A percentile compares a stretch with the other conserved stretches of the same genome.
These are phyloP conservation scores for Fusarium pilosicola DNA, from an alignment of 2,329 filamentous ascomycete genomes.

Conservation along the genomic window DNA sequence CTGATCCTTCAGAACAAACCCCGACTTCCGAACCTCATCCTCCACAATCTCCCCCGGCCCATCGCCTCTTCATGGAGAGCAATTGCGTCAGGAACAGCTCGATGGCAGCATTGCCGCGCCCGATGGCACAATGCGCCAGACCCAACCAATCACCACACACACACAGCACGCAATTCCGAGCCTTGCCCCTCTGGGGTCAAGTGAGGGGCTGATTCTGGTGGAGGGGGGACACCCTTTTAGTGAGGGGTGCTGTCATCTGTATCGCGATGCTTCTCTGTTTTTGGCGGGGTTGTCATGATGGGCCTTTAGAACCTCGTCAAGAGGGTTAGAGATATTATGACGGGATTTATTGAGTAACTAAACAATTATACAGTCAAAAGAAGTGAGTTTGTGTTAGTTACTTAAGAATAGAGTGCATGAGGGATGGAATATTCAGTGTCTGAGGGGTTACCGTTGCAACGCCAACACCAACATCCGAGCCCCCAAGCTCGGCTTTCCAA, in stretches of 20 bases:
- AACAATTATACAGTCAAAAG: accelerated
- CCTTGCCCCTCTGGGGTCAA: conserved; percentile 40
- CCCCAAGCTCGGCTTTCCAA: conserved; percentile 26
- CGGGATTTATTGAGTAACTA: neutral
- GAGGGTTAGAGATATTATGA: neutral
- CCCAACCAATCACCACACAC: conserved; percentile 26
- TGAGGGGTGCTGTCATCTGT: conserved; percentile 12
- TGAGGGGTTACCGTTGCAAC: conserved; percentile 7
- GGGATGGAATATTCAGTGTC: neutral
- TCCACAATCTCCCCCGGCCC: conserved; percentile 19
- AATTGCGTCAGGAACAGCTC: conserved; percentile 42
- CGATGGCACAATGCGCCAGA: conserved; percentile 39
- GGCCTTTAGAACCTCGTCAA: neutral
- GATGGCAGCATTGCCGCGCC: conserved; percentile 42
- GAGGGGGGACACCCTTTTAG: conserved; percentile 1
- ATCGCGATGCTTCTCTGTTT: neutral
- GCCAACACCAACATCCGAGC: conserved; percentile 4
- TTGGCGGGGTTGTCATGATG: conserved; percentile 32
- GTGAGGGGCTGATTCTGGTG: conserved; percentile 39
- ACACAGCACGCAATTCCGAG: conserved; percentile 43
- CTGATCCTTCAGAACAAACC: neutral
- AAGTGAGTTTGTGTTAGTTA: too few species aligned
- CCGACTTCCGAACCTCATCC: conserved; percentile 29
- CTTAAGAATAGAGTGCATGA: neutral
- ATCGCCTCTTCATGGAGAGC: conserved; percentile 24